Conservation (phyloP, 805 yeast genomes). For the Cyberlindnera lachancei region DNA sequence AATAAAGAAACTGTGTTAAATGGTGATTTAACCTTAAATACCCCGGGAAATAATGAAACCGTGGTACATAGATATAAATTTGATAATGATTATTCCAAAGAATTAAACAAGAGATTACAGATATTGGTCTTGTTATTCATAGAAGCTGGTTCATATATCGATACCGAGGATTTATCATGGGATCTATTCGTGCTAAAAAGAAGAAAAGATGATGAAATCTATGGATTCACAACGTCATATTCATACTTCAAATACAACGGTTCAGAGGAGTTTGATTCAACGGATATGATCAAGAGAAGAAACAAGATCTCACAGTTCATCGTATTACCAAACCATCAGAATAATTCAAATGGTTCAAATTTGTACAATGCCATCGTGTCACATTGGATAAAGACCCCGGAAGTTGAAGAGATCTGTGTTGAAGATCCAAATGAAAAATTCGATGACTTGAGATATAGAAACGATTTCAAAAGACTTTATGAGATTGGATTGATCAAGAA, state of each 20-base stretch:
- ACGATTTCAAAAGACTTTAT: constrained; percentile 53
- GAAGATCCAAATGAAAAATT: constrained; percentile 94
- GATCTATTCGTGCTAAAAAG: constrained; percentile 53
- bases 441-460: constrained; percentile 82
- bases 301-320: constrained; percentile 84
- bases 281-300: constrained; percentile 32
- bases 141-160: constrained; percentile 91
- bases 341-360: constrained; percentile 59
- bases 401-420: constrained; percentile 67
- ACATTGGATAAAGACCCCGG: constrained; percentile 45
- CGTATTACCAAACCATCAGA: constrained; percentile 78
- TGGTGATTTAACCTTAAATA: constrained; percentile 26
- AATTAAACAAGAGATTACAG: constrained; percentile 63
- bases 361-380: constrained; percentile 52
- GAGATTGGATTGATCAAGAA: constrained; percentile 25
- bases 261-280: constrained; percentile 38
- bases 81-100: constrained; percentile 33
- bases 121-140: constrained; percentile 77
- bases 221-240: constrained; percentile 81
- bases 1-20: constrained; percentile 39
- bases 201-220: constrained; percentile 34
- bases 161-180: constrained; percentile 71
- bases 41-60: constrained; percentile 32
- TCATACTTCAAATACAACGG: constrained; percentile 73
- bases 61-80: constrained; percentile 40